phyloP scores from a whole-genome alignment of 78 protist genomes.

The Emiliania huxleyi region DNA sequence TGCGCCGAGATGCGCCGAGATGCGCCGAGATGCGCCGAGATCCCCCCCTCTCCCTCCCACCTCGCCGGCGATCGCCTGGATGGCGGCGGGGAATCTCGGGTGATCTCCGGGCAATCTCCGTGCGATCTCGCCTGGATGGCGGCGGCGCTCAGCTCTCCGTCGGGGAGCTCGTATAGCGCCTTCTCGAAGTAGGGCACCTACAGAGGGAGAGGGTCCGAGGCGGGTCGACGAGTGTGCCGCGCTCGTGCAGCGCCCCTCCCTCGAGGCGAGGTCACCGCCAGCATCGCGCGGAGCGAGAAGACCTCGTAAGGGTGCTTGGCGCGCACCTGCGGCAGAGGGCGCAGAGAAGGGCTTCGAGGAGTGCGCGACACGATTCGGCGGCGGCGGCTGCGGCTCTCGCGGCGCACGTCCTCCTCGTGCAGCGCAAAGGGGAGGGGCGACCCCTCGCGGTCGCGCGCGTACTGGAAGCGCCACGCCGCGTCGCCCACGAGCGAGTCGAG shows the following conservation, averaged over 20 bases:
- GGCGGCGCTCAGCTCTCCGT: constrained; percentile 6
- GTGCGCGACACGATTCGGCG: no score
- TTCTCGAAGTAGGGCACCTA: constrained; percentile 59
- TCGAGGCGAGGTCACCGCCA: no score
- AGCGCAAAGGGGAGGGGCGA: constrained; percentile 40
- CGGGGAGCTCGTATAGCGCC: constrained; percentile 60
- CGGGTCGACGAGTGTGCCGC: no score
- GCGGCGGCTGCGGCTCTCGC: background rate
- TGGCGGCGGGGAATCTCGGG: no score
- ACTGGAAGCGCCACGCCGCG: constrained; percentile 45
- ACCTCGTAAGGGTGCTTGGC: background rate
- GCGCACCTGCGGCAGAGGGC: no score
- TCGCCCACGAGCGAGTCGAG: constrained; percentile 58
- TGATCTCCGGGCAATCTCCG: constrained; percentile 18
- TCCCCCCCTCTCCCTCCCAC: no score
- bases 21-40: no score
- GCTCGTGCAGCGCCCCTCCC: no score
- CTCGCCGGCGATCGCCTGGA: no score
- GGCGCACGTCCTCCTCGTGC: constrained; percentile 26
- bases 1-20: no score
- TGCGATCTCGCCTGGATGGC: background rate
- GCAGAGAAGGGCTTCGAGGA: no score
- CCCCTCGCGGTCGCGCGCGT: constrained; percentile 24
- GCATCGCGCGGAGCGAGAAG: constrained; percentile 30
- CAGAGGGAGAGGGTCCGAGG: no score